phyloP scores from a whole-genome alignment of 352 stramenopile genomes.

The Pythium monospermum region DNA sequence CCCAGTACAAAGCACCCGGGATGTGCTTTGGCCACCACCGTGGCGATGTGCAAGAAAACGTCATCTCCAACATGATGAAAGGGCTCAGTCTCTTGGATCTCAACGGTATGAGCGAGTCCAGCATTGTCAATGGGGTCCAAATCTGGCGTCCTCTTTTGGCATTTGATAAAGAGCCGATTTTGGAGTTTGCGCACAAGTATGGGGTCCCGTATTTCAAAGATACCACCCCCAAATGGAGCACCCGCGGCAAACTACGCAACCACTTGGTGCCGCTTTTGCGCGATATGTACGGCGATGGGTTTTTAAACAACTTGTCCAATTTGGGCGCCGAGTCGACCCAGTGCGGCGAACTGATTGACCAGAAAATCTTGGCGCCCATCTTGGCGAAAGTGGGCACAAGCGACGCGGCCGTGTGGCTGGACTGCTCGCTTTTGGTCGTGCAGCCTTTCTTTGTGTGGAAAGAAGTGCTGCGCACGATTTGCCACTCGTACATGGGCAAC shows the following conservation, averaged over 20 bases:
- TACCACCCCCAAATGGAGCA: constrained; percentile 96
- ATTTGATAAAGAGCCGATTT: constrained; percentile 93
- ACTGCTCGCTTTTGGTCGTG: constrained; percentile 41
- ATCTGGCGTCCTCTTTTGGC: constrained; percentile 93
- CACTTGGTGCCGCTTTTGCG: constrained; percentile 91
- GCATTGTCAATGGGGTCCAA: constrained; percentile 61
- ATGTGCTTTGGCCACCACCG: constrained; percentile 97
- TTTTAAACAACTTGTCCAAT: constrained; percentile 77
- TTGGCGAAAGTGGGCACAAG: constrained; percentile 49
- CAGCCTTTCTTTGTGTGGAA: constrained; percentile 87
- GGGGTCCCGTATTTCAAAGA: constrained; percentile 98
- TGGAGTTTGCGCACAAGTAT: constrained; percentile 93
- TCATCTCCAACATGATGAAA: constrained; percentile 97
- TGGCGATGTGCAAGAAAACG: constrained; percentile 97
- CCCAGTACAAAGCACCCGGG: constrained; percentile 62
- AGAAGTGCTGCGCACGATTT: constrained; percentile 77
- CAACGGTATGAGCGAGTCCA: constrained; percentile 90
- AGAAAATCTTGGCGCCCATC: constrained; percentile 51
- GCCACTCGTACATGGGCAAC: constrained; percentile 74
- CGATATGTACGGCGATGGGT: constrained; percentile 94
- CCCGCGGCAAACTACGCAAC: constrained; percentile 94
- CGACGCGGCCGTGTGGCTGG: constrained; percentile 66
- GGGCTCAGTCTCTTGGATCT: constrained; percentile 90
- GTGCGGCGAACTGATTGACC: constrained; percentile 62
- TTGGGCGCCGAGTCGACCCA: constrained; percentile 78